Evolutionary conservation across 2,329 filamentous ascomycete species (phyloP).

Genomic region (Trichoderma afroharzianum): DNA sequence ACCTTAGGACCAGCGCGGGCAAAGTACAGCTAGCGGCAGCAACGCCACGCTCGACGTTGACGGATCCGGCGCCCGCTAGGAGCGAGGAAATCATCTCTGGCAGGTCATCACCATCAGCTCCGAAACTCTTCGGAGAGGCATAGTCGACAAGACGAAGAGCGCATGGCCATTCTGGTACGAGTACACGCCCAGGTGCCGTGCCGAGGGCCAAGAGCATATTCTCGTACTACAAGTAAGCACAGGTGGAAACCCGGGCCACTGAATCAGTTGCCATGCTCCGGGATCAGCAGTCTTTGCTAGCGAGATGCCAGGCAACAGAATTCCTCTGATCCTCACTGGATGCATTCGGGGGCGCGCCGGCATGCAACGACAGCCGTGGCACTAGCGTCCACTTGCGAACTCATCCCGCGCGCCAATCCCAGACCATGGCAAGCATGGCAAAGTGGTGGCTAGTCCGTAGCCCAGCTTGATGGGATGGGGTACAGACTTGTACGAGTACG

Average conservation of each 20-base stretch:
- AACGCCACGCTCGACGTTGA: neutral
- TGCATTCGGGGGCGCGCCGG: slow-evolving; percentile 13
- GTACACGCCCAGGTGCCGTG: neutral
- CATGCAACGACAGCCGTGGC: neutral
- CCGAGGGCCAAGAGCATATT: neutral
- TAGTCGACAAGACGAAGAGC: neutral
- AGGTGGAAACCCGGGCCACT: neutral
- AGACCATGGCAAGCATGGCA: neutral
- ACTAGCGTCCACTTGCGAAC: slow-evolving; percentile 5
- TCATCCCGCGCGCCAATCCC: slow-evolving; percentile 9
- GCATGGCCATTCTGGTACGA: neutral
- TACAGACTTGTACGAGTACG: neutral
- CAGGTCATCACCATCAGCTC: neutral
- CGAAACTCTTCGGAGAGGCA: neutral
- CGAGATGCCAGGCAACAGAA: slow-evolving; percentile 30
- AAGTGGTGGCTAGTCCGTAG: neutral
- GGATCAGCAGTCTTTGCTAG: neutral
- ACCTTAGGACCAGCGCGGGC: neutral
- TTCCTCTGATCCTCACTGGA: slow-evolving; percentile 28
- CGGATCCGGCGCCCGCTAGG: neutral
- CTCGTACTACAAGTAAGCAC: neutral
- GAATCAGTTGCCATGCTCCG: neutral
- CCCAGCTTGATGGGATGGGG: neutral
- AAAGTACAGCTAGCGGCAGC: neutral
- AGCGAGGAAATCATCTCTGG: neutral